Evolutionary conservation across 352 stramenopile species (phyloP).

Genomic region (Pythium brachiatum): DNA sequence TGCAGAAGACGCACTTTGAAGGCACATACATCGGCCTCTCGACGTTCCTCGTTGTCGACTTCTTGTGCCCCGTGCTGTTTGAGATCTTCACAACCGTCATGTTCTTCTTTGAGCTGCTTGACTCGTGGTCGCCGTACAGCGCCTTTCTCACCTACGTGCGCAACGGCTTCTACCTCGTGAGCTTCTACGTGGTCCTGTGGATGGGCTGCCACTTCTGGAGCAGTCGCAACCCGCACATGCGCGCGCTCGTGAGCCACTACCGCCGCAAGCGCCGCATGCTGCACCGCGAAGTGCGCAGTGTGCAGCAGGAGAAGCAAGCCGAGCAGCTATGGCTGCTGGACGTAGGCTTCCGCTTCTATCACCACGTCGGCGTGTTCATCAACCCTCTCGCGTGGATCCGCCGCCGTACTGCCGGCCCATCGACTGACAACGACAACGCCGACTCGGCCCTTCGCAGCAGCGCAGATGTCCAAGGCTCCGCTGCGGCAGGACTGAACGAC

Average conservation of each 20-base stretch:
- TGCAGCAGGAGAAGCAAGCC: conserved; percentile 61
- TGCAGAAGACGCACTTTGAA: conserved; percentile 56
- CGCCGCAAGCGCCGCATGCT: conserved; percentile 55
- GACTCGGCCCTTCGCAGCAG: not conserved
- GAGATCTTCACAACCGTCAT: conserved; percentile 50
- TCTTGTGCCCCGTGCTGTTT: conserved; percentile 73
- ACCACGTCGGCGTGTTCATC: conserved; percentile 47
- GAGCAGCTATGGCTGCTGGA: conserved; percentile 73
- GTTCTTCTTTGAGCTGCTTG: conserved; percentile 51
- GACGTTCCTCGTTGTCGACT: conserved; percentile 72
- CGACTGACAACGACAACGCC: not conserved
- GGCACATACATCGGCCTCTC: conserved; percentile 63
- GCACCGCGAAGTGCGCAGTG: conserved; percentile 41
- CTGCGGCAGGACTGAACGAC: not conserved
- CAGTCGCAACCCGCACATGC: conserved; percentile 76
- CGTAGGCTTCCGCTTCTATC: conserved; percentile 71
- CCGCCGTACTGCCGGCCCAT: not conserved
- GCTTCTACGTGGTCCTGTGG: conserved; percentile 63
- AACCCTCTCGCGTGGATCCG: conserved; percentile 40
- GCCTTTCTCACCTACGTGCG: conserved; percentile 71
- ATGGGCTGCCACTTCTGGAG: conserved; percentile 79
- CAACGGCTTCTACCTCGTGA: conserved; percentile 61
- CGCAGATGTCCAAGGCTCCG: not conserved
- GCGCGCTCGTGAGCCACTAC: conserved; percentile 73
- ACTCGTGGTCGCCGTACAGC: conserved; percentile 54